These are phyloP conservation scores for Penicillium cataractarum DNA, from an alignment of 495 filamentous ascomycete species.

Conservation along the genomic window DNA sequence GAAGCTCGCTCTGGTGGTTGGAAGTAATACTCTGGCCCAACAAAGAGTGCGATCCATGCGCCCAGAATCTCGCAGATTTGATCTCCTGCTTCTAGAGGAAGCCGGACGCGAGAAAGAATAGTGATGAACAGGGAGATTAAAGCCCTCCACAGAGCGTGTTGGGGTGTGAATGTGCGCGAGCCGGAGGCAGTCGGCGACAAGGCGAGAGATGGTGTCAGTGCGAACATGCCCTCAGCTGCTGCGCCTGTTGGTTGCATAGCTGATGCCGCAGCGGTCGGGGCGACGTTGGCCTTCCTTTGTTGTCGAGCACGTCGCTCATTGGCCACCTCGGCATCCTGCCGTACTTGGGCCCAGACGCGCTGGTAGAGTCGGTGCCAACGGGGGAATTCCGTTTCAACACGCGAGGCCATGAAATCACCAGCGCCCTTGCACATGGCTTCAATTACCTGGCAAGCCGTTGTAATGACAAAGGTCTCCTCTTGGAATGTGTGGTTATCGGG, in stretches of 20 bases:
- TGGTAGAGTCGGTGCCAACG: constrained; percentile 52
- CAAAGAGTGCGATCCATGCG: constrained; percentile 44
- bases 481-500: constrained; percentile 49
- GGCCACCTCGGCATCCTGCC: constrained; percentile 39
- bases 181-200: constrained; percentile 30
- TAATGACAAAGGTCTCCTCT: constrained; percentile 72
- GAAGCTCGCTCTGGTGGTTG: constrained; percentile 1
- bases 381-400: constrained; percentile 72
- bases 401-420: constrained; percentile 77
- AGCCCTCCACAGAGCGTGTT: constrained; percentile 43
- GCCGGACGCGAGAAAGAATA: constrained; percentile 41
- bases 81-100: constrained; percentile 43
- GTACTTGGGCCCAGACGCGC: constrained; percentile 44
- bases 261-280: neutral
- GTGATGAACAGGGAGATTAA: constrained; percentile 47
- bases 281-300: constrained; percentile 12
- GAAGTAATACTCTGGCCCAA: constrained; percentile 42
- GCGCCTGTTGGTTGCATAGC: neutral
- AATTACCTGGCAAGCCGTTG: constrained; percentile 68
- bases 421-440: constrained; percentile 60
- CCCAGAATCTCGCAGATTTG: constrained; percentile 44
- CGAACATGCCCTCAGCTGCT: constrained; percentile 2
- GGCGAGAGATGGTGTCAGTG: constrained; percentile 28
- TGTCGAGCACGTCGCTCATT: constrained; percentile 35
- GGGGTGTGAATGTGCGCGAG: constrained; percentile 41